Evolutionary conservation across 1,139 yeast genomes (phyloP), one percentile per base, ranked within the genome.

Genomic region (Geotrichum carabidarum): DNA sequence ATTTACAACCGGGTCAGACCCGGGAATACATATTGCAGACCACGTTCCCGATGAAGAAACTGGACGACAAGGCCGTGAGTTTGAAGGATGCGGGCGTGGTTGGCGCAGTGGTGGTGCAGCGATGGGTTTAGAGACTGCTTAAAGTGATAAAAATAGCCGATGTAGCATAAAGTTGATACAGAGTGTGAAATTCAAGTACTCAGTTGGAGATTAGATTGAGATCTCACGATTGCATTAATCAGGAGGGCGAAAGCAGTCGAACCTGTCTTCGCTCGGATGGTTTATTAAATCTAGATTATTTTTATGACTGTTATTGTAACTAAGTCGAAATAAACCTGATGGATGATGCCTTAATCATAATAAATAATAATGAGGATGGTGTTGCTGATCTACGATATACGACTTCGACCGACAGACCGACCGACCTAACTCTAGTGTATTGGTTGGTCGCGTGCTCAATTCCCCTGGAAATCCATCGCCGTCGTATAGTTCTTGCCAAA

Each of bases 21-120:
- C 77, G 86, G 63, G 68, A 74, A 2, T 93, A 87, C 70, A 77
- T 80, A 2, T 76, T 93, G 61, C 86, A 87, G 60, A 84, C 87
- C 59, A 83, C 95, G 0, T 89, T 88, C 73, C 99, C 99, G 14
- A 84, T 87, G 40, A 80, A 82, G 68, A 83, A 86, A 41, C 80
- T 91, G 51, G 82, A 78, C 51, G 82, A 86, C 57, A 73, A 75
- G 42, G 74, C 73, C 6, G 67, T 76, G 42, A 78, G 85, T 1
- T 80, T 93, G 48, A 81, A 77, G 55, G 91, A 83, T 40, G 95
- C 95, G 3, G 87, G 88, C 48, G 76, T 89, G 62, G 79, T 80
- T 57, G 88, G 88, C 63, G 82, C 97, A 0, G 96, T 89, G n/a
- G 83, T 91, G 36, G 90, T 91, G 15, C 98, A 91, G 69, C 82